Evolutionary conservation across 176 grass and related monocot genomes (phyloP), one percentile per base, ranked within the genome.

Genomic region (Coix lacrymajobi): DNA sequence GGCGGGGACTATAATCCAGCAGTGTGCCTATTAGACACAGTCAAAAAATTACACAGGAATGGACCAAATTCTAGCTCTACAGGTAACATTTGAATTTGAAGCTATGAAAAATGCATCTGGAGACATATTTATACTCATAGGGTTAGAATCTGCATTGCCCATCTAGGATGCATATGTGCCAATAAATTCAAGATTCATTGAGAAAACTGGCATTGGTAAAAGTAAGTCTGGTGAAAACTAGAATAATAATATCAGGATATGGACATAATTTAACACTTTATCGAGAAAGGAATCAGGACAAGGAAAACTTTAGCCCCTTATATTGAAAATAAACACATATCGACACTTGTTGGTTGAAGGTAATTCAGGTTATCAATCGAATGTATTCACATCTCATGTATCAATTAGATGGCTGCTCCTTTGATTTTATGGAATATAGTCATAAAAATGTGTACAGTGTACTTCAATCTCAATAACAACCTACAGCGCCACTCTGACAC

Each of bases 381-480:
- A 56, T 9, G 66, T 76, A 29, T 84, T 4, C 1, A 14, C 17
- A 29, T n/a, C 14, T 25, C 16, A 67, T 66, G 10, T n/a, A 41
- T 41, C 62, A n/a, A 31, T 26, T 24, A 41, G 32, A 73, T 51
- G 34, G 30, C 8, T 31, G 8, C 28, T 62, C 31, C 11, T 46
- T 77, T 28, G 71, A 45, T 56, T 65, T 54, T 40, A 75, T 25
- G 16, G 38, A 56, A 3, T 34, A 3, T 34, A 44, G 12, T 40
- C 25, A 40, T 41, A 32, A 26, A 41, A 40, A 13, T 3, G 31
- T 69, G 49, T 22, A 56, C 20, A 56, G 4, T 22, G 37, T 15
- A 64, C 14, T 65, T 36, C 37, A 77, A 72, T 63, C 29, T 56
- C 69, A 81, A 51, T 71, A 34, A n/a, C 71, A 77, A 65, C 7